Evolutionary conservation across 352 stramenopile species (phyloP).

Genomic region (Discostella stelligera): DNA sequence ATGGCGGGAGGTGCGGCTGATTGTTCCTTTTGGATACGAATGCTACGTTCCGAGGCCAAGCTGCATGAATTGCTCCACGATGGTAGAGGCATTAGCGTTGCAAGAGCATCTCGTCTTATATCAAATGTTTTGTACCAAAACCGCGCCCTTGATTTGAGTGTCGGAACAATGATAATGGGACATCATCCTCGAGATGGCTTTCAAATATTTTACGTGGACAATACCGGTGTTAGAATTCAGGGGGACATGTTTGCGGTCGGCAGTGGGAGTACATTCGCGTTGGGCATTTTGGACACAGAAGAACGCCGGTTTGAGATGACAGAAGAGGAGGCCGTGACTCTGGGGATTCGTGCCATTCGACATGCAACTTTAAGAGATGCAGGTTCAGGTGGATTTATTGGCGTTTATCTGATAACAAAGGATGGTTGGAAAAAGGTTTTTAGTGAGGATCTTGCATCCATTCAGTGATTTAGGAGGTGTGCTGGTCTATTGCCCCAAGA

Average conservation of each 20-base stretch:
- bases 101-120: conserved; percentile 78
- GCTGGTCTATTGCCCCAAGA: background rate
- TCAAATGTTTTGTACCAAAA: conserved; percentile 90
- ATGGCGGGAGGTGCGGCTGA: conserved; percentile 94
- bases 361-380: conserved; percentile 90
- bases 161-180: conserved; percentile 98
- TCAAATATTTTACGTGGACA: conserved; percentile 95
- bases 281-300: conserved; percentile 93
- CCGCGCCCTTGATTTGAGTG: conserved; percentile 89
- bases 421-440: conserved; percentile 77
- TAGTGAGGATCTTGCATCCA: conserved; percentile 69
- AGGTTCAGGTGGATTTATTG: conserved; percentile 78
- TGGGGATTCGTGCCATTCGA: conserved; percentile 94
- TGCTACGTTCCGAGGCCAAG: conserved; percentile 81
- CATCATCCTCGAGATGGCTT: conserved; percentile 86
- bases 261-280: conserved; percentile 94
- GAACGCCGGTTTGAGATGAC: conserved; percentile 88
- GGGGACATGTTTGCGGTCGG: conserved; percentile 95
- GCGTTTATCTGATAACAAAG: conserved; percentile 77
- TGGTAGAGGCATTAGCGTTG: conserved; percentile 64
- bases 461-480: conserved; percentile 7
- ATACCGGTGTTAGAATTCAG: conserved; percentile 91
- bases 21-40: conserved; percentile 95
- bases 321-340: conserved; percentile 90
- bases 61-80: conserved; percentile 91